Base-by-base conservation (phyloP, 495 filamentous ascomycete species). In the Chaetomium cochliodes region DNA sequence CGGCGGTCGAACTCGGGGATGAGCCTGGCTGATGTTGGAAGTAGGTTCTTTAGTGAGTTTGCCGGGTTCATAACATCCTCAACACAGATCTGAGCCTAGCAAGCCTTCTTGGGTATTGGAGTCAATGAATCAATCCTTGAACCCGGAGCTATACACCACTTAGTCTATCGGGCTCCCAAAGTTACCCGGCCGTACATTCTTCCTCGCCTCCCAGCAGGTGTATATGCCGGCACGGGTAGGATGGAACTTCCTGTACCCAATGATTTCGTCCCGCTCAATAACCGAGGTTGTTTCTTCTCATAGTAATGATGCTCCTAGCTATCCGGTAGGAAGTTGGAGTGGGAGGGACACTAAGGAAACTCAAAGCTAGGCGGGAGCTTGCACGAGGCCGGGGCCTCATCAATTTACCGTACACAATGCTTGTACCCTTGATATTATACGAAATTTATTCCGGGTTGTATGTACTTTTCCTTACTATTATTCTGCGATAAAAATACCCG, bases 81-180 rank as follows among this genome's bases (percentile, higher is more conserved):
- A 15, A 93, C 80, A 71, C 86, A 67, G 8, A 70, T 98, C 94
- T 0, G 94, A 98, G 13, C 94, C 94, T 83, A 97, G 86, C 11
- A 98, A 79, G 4, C 93, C 94, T 75, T 97, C 93, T 72, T 97
- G 94, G 39, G 97, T 98, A 68, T 97, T 91, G n/a, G 91, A 86
- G 60, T 91, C 89, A 30, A 74, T 78, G 72, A 96, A 90, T 92
- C 93, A 98, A 61, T 83, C 76, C 66, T 87, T 89, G 86, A 97
- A 93, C 41, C 84, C 82, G 47, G 87, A 78, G 65, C 85, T 93
- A 72, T 91, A 93, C 9, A 97, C 81, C 33, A 98, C 87, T 75
- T 96, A 98, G 72, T 98, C 94, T 60, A 98, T 97, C 37, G 94
- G 81, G 41, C 90, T 87, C 2, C 94, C 94, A 71, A 86, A 92